These are phyloP conservation scores for Diaporthe capsici DNA, from an alignment of 2,329 filamentous ascomycete species.

Conservation along the genomic window DNA sequence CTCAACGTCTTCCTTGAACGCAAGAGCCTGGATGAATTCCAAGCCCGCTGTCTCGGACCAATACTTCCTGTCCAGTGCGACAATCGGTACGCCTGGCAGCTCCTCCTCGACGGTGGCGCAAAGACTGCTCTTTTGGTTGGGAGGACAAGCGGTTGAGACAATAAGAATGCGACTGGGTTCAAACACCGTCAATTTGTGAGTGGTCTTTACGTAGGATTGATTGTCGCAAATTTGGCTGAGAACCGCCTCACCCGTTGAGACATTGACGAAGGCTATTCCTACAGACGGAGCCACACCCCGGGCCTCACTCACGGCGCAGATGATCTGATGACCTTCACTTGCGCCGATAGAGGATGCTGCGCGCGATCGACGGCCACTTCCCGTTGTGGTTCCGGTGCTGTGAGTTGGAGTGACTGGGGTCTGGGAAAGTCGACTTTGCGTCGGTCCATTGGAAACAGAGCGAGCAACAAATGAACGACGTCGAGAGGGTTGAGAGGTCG, in stretches of 20 bases:
- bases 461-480: neutral
- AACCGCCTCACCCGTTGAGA: slow-evolving; percentile 85
- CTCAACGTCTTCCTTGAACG: slow-evolving; percentile 84
- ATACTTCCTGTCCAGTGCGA: slow-evolving; percentile 79
- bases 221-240: slow-evolving; percentile 94
- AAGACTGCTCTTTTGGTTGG: slow-evolving; percentile 79
- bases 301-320: slow-evolving; percentile 92
- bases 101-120: slow-evolving; percentile 82
- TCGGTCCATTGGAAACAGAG: neutral
- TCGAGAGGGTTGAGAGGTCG: neutral
- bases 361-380: slow-evolving; percentile 61
- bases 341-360: slow-evolving; percentile 58
- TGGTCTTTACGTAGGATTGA: slow-evolving; percentile 89
- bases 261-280: slow-evolving; percentile 88
- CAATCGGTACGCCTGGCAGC: slow-evolving; percentile 72
- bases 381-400: slow-evolving; percentile 51
- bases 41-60: slow-evolving; percentile 87
- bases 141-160: slow-evolving; percentile 75
- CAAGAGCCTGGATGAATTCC: slow-evolving; percentile 83
- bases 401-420: slow-evolving; percentile 26
- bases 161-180: slow-evolving; percentile 86
- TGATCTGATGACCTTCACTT: slow-evolving; percentile 75
- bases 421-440: neutral
- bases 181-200: slow-evolving; percentile 88
- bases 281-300: slow-evolving; percentile 89